phyloP scores from a whole-genome alignment of 2,329 filamentous ascomycete species.

The Fonsecaea pedrosoi region DNA sequence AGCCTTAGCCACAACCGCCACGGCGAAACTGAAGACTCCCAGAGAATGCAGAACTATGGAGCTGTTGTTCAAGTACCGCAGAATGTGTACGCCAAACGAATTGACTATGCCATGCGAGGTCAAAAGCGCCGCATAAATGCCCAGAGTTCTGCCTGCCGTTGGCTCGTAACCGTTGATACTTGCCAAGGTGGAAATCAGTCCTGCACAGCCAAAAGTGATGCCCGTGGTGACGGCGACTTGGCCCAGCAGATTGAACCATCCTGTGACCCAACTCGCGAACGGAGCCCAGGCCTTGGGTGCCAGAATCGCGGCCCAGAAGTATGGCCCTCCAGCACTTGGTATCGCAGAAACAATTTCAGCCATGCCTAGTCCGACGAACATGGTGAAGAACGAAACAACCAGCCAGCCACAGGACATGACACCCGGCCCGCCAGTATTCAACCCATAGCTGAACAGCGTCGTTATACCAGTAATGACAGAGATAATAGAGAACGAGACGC shows the following conservation, averaged over 20 bases:
- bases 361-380: conserved; percentile 63
- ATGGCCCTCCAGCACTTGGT: conserved; percentile 64
- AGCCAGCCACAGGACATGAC: conserved; percentile 64
- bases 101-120: conserved; percentile 63
- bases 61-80: conserved; percentile 64
- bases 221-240: conserved; percentile 59
- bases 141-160: conserved; percentile 59
- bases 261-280: conserved; percentile 58
- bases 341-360: conserved; percentile 67
- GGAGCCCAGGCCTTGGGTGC: conserved; percentile 56
- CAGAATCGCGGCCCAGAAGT: conserved; percentile 67
- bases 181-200: conserved; percentile 55
- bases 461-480: conserved; percentile 67
- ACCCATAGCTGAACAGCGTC: conserved; percentile 64
- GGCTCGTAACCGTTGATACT: conserved; percentile 54
- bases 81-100: conserved; percentile 63
- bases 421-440: conserved; percentile 62
- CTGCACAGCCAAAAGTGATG: conserved; percentile 56
- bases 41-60: conserved; percentile 63
- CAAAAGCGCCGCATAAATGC: conserved; percentile 66
- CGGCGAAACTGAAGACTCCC: conserved; percentile 60
- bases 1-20: conserved; percentile 64
- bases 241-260: conserved; percentile 58
- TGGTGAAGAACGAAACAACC: conserved; percentile 59
- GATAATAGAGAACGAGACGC: conserved; percentile 68